A percentile compares a stretch with the other conserved stretches of the same genome.
Conservation (phyloP, 768 basidiomycete genomes). For the Lactifluus volemus region DNA sequence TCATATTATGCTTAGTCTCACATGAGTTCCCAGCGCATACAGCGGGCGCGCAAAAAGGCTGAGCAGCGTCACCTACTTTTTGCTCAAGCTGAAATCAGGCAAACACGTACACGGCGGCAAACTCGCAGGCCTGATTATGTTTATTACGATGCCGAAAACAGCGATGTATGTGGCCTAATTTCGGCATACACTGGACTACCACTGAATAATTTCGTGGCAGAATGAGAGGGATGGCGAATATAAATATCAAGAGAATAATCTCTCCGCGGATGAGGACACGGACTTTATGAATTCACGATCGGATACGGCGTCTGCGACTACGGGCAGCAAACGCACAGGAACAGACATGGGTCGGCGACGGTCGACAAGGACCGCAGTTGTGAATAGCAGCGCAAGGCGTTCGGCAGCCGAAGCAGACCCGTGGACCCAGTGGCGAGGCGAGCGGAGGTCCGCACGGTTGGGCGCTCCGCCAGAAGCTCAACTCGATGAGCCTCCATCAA, state of each 20-base stretch:
- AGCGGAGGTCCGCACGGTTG: conserved; percentile 61
- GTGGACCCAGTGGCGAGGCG: conserved; percentile 59
- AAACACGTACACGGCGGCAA: conserved; percentile 69
- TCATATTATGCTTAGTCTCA: conserved; percentile 4
- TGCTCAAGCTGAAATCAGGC: conserved; percentile 70
- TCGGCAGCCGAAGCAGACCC: conserved; percentile 38
- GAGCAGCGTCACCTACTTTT: conserved; percentile 55
- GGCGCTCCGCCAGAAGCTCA: conserved; percentile 46
- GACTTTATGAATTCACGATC: conserved; percentile 30
- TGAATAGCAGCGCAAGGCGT: conserved; percentile 42
- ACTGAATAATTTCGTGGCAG: conserved; percentile 28
- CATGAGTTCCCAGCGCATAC: conserved; percentile 48
- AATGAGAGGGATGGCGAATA: conserved; percentile 58
- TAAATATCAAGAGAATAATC: conserved; percentile 47
- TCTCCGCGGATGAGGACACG: conserved; percentile 15
- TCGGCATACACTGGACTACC: conserved; percentile 22
- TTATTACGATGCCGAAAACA: conserved; percentile 55
- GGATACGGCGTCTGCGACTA: conserved; percentile 15
- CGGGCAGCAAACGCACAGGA: conserved; percentile 8
- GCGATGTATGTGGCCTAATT: conserved; percentile 43
- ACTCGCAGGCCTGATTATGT: conserved; percentile 75
- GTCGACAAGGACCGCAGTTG: conserved; percentile 34
- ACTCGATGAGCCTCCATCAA: conserved; percentile 44
- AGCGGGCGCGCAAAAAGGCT: conserved; percentile 58
- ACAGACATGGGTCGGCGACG: conserved; percentile 28